Percentiles rank a stretch among this genome's conserved stretches.
Conservation (phyloP, 1,139 yeast species). For the Debaryomyces coudertii region DNA sequence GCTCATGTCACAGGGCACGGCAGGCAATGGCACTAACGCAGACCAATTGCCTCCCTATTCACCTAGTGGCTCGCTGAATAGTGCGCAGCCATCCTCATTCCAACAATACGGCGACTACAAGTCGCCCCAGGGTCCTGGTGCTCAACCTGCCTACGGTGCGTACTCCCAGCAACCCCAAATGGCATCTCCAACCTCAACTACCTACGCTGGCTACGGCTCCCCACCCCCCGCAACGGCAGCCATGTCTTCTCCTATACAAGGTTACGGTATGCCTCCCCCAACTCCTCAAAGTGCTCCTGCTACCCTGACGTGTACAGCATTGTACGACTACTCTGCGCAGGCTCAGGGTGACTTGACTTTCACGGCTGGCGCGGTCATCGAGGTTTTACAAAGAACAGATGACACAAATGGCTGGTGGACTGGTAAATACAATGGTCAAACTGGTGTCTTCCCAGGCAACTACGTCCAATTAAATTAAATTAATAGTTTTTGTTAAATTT, state of each 20-base stretch:
- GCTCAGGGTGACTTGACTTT: constrained; percentile 89
- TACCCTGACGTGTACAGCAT: constrained; percentile 67
- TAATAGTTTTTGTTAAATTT: constrained; percentile 12
- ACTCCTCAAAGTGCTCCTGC: constrained; percentile 43
- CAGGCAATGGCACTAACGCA: constrained; percentile 27
- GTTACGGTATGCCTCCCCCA: constrained; percentile 22
- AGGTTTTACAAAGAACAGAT: constrained; percentile 75
- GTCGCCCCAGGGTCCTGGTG: constrained; percentile 20
- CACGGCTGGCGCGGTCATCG: constrained; percentile 86
- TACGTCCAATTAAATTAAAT: constrained; percentile 76
- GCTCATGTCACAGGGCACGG: constrained; percentile 35
- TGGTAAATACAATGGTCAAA: constrained; percentile 81
- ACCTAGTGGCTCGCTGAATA: constrained; percentile 23
- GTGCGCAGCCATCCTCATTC: constrained; percentile 17
- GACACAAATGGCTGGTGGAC: constrained; percentile 99
- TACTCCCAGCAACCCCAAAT: too few relatives aligned
- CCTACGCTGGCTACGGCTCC: constrained; percentile 19
- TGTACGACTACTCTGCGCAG: constrained; percentile 79
- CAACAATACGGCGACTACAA: constrained; percentile 26
- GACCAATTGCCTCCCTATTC: constrained; percentile 35
- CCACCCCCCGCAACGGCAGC: constrained; percentile 19
- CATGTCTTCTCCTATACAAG: constrained; percentile 43
- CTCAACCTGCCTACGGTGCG: constrained; percentile 28
- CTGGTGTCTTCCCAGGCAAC: constrained; percentile 95
- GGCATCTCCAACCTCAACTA: too few relatives aligned